Conservation (phyloP, 352 stramenopile species). For the Phytophthora hibernalis region DNA sequence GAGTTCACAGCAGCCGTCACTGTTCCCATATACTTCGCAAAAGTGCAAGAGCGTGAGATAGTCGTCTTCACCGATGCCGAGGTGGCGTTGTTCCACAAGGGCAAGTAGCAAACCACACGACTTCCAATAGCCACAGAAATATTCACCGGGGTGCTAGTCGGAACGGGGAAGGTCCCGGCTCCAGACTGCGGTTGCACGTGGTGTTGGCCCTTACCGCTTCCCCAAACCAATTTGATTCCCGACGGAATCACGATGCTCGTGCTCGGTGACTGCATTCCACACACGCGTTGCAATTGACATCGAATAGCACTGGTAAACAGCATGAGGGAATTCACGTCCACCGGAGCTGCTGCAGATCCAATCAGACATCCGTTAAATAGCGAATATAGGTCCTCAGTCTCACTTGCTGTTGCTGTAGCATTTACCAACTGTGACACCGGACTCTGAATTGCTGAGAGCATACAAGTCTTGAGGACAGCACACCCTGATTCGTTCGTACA, state of each 20-base stretch:
- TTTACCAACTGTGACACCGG: conserved; percentile 26
- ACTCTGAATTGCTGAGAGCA: conserved; percentile 34
- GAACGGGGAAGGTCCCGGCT: conserved; percentile 10
- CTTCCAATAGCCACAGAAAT: conserved; percentile 45
- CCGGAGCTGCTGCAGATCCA: conserved; percentile 1
- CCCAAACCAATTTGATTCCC: conserved; percentile 56
- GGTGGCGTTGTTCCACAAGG: conserved; percentile 37
- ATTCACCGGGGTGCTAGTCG: conserved; percentile 27
- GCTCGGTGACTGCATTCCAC: conserved; percentile 37
- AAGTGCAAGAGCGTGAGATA: conserved; percentile 46
- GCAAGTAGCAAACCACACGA: conserved; percentile 52
- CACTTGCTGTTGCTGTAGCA: conserved; percentile 20
- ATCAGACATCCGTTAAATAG: conserved; percentile 43
- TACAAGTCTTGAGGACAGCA: conserved; percentile 41
- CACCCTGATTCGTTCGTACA: conserved; percentile 50
- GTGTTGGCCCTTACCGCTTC: conserved; percentile 39
- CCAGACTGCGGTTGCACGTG: conserved; percentile 5
- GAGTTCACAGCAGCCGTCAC: conserved; percentile 37
- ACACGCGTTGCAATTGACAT: conserved; percentile 61
- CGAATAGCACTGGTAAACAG: conserved; percentile 57
- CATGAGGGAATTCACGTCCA: conserved; percentile 46
- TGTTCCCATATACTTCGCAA: conserved; percentile 56
- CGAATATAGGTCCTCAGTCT: conserved; percentile 47
- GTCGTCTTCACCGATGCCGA: conserved; percentile 36
- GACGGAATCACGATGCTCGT: conserved; percentile 32